Evolutionary conservation across 306 rosid species (phyloP).

Genomic region (Psophocarpus tetragonolobus): DNA sequence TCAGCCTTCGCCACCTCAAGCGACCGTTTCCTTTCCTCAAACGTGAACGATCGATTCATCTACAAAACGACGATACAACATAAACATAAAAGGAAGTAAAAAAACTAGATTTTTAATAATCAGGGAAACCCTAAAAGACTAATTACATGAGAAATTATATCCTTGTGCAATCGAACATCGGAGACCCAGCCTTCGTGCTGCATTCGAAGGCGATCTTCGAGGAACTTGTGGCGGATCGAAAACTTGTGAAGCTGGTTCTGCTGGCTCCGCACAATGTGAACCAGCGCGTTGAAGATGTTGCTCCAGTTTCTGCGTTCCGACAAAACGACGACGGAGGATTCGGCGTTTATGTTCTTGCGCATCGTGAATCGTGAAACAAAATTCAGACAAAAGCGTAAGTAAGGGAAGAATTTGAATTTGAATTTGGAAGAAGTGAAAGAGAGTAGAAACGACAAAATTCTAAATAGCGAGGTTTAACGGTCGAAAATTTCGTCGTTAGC

Average conservation of each 20-base stretch:
- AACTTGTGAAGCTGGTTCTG: conserved; percentile 68
- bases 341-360: conserved; percentile 33
- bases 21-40: conserved; percentile 49
- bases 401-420: background rate
- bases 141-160: conserved; percentile 56
- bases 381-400: background rate
- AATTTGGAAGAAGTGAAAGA: conserved; percentile 31
- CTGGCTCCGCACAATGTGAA: conserved; percentile 54
- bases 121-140: conserved; percentile 38
- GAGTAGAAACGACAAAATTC: background rate
- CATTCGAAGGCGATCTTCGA: conserved; percentile 53
- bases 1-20: conserved; percentile 55
- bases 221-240: conserved; percentile 51
- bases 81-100: background rate
- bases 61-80: conserved; percentile 36
- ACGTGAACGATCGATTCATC: conserved; percentile 49
- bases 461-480: conserved; percentile 21
- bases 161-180: conserved; percentile 48
- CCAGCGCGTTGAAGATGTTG: conserved; percentile 51
- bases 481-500: background rate
- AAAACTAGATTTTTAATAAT: no score
- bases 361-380: no score
- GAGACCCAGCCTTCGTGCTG: conserved; percentile 67
- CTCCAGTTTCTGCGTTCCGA: conserved; percentile 58
- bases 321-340: conserved; percentile 29